Base-by-base conservation (phyloP, 208 protist species). In the Leishmania martiniquensis region DNA sequence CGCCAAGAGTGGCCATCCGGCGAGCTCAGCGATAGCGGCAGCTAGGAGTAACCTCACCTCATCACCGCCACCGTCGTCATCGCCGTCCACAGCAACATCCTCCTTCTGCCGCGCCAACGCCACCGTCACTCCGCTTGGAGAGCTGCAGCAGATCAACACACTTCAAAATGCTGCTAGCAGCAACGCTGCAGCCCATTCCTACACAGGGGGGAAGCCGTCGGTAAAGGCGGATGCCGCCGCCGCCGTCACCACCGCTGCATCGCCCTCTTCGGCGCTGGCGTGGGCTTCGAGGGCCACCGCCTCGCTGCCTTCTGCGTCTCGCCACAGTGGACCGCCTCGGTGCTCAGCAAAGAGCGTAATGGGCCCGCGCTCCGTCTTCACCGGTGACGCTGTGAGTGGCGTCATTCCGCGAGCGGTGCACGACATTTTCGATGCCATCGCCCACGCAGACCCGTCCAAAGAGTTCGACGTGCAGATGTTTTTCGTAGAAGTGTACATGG, bases 401-500 rank as follows among this genome's bases (percentile, higher is more conserved):
- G 91, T 99, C 63, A 96, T 98, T 32, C 97, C 98, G 9, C 91
- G 98, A 39, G 93, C 98, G 17, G 89, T 98, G 17, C 86, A 96
- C n/a, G 87, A 94, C 25, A 76, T 99, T 32, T 99, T 99, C 82
- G 45, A 87, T 10, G 73, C 80, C 69, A 98, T 99, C 70, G 76
- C 75, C 9, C 77, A 80, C 13, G 87, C 91, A 12, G 81, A 91
- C 51, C 77, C 80, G 20, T 72, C 70, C 39, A 92, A 91, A 17
- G 97, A 99, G 73, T 99, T 99, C 83, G 95, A 96, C 29, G 93
- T 99, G 42, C 94, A 95, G 47, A 87, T 99, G 51, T 96, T 93
- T 34, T 99, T 98, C 88, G 88, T 99, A 32, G 99, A 99, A 85
- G 95, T 99, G 62, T 99, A 99, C 88, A 98, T 99, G 94, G 99